phyloP scores from a whole-genome alignment of 2,329 filamentous ascomycete species.

The Claviceps pazoutovae region DNA sequence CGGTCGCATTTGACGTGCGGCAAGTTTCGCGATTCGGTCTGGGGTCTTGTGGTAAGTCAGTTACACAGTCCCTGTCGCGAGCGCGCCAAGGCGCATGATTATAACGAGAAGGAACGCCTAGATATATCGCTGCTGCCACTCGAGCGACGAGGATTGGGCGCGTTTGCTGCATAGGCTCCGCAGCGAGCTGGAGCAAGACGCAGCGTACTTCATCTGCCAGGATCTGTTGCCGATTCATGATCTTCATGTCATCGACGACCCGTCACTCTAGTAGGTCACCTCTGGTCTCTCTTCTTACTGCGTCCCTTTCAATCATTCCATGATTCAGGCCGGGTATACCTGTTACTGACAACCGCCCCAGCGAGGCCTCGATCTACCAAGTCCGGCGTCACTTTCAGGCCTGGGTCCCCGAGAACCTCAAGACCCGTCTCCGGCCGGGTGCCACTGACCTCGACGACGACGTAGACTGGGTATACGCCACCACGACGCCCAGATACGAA shows the following conservation, averaged over 20 bases:
- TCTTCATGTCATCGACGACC: conserved; percentile 1
- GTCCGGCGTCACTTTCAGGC: conserved; percentile 1
- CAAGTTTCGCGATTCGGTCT: conserved; percentile 1
- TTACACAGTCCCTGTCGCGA: too few relatives aligned
- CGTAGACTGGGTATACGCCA: neutral
- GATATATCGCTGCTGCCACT: conserved; percentile 1
- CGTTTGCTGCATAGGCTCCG: neutral
- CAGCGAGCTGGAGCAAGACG: neutral
- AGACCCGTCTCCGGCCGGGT: neutral
- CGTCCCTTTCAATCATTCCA: too few relatives aligned
- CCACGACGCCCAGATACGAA: conserved; percentile 1
- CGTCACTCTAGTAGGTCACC: neutral
- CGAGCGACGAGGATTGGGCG: neutral
- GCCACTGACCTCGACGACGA: neutral
- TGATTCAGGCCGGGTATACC: neutral
- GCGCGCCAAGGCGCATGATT: neutral
- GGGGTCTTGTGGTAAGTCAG: conserved; percentile 1
- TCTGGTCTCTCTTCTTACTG: neutral
- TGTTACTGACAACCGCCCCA: neutral
- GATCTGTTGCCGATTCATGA: neutral
- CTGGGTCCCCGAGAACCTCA: conserved; percentile 1
- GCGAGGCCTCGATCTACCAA: conserved; percentile 1
- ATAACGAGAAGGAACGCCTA: neutral
- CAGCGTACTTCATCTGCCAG: neutral
- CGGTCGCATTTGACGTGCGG: neutral